These are phyloP conservation scores for Glomus cerebriforme DNA, from an alignment of 192 early-diverging fungal genomes.

Conservation along the genomic window DNA sequence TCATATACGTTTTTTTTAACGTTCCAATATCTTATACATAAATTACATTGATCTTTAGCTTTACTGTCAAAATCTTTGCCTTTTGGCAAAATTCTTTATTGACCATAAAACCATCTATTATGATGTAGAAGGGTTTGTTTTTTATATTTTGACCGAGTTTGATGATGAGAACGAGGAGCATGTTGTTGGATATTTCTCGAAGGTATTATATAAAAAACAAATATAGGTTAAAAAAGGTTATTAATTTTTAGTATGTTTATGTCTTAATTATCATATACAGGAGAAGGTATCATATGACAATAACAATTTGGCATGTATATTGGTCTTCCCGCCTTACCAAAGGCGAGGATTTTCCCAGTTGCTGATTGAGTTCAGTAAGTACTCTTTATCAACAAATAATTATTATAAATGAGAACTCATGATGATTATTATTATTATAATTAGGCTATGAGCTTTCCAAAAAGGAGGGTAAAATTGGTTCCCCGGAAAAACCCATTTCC, in stretches of 20 bases:
- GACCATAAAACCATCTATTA: constrained; percentile 98
- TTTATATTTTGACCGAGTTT: constrained; percentile 81
- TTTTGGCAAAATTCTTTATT: constrained; percentile 92
- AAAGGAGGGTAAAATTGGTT: constrained; percentile 20
- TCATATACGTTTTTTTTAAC: not conserved
- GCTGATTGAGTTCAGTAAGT: constrained; percentile 91
- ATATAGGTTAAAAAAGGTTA: not conserved
- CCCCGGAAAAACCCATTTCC: constrained; percentile 24
- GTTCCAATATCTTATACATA: not conserved
- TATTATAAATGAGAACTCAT: not conserved
- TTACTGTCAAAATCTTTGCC: constrained; percentile 93
- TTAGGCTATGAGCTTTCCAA: constrained; percentile 31
- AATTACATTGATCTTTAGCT: constrained; percentile 50
- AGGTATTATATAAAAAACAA: constrained; percentile 51
- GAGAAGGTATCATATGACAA: constrained; percentile 83
- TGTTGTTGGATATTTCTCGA: constrained; percentile 95
- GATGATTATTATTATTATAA: not conserved
- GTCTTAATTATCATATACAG: constrained; percentile 42
- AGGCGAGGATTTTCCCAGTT: constrained; percentile 82
- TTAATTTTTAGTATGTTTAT: not conserved
- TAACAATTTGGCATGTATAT: constrained; percentile 90
- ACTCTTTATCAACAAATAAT: not conserved
- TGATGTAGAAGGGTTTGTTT: constrained; percentile 91
- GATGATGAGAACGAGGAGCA: constrained; percentile 52
- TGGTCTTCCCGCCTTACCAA: constrained; percentile 86